Percentiles rank a stretch among this genome's conserved stretches.
Evolutionary conservation across 805 yeast species (phyloP).

Genomic region (Priceomyces castillae): DNA sequence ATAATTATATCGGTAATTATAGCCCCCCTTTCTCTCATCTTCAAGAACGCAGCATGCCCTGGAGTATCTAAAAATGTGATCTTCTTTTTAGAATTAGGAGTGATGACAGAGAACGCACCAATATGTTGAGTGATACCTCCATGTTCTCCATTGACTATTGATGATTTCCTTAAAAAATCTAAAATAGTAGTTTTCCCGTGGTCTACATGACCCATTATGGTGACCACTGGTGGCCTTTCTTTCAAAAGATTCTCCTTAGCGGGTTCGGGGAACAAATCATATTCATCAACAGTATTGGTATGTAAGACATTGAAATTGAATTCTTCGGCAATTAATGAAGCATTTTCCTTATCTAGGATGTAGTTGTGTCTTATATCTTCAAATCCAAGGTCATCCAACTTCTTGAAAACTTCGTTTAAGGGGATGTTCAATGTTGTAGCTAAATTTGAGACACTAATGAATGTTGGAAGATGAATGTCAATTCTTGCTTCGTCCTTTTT

Average conservation of each 20-base stretch:
- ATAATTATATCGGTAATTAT: slow-evolving; percentile 88
- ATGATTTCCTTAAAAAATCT: slow-evolving; percentile 80
- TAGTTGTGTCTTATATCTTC: slow-evolving; percentile 67
- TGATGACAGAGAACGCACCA: slow-evolving; percentile 90
- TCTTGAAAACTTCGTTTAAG: slow-evolving; percentile 54
- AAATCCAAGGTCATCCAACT: slow-evolving; percentile 69
- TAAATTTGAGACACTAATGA: slow-evolving; percentile 73
- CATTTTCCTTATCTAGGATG: slow-evolving; percentile 83
- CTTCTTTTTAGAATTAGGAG: slow-evolving; percentile 67
- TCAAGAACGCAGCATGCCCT: slow-evolving; percentile 95
- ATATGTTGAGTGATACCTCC: slow-evolving; percentile 99
- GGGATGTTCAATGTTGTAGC: slow-evolving; percentile 70
- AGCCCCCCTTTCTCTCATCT: slow-evolving; percentile 97
- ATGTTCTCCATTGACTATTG: slow-evolving; percentile 78
- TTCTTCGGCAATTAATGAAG: slow-evolving; percentile 84
- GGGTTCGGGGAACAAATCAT: slow-evolving; percentile 57
- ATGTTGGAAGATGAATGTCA: slow-evolving; percentile 61
- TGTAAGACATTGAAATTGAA: slow-evolving; percentile 63
- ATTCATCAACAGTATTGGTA: slow-evolving; percentile 58
- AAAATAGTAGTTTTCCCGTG: slow-evolving; percentile 96
- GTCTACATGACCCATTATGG: slow-evolving; percentile 98
- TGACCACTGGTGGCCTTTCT: slow-evolving; percentile 87
- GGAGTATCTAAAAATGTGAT: slow-evolving; percentile 96
- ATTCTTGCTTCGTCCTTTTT: slow-evolving; percentile 11
- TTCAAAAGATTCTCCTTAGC: slow-evolving; percentile 46